Evolutionary conservation across 2,329 filamentous ascomycete genomes (phyloP), one percentile per base, ranked within the genome.

Genomic region (Colletotrichum navitas): DNA sequence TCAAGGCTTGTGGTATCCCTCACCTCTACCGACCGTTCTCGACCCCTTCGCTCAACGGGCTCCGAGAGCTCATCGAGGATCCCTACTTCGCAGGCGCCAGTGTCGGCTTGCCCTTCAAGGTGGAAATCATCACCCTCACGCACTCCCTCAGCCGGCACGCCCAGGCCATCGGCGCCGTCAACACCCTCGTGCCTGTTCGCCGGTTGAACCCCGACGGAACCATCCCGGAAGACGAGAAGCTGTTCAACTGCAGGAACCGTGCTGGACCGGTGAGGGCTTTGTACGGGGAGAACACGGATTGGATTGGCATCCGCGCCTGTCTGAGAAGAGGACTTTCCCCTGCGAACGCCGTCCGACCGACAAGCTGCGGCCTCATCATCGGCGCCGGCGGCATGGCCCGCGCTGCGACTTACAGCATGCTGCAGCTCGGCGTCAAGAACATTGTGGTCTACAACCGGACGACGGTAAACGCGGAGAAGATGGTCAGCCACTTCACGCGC

Each of bases 211-310:
- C 84, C 0, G 87, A 91, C 68, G 88, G 88, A 1, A 85, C 83
- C 45, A 86, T 90, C 0, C 87, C 90, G 0, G 84, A 86, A 39
- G 88, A 88, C 5, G 85, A 85, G 1, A 80, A 89, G 11, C 80
- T 86, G 24, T 85, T 85, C 71, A 81, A 82, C n/a, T 85, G 88
- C 71, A 85, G 89, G 66, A 91, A 91, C 73, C 86, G 89, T 54
- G 86, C 90, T 1, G 92, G 92, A 0, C 88, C 90, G 0, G 88
- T 94, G 8, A 87, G 88, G 73, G 91, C 90, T 0, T 83, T 94
- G 0, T 93, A 94, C 73, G 93, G 92, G 1, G 92, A 94, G 70
- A 95, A 95, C 71, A 94, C 92, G 0, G 93, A 95, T 78, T 95
- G 93, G 91, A 92, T 94, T 43, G 93, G 93, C 6, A 93, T 95